phyloP scores from a whole-genome alignment of 2,329 filamentous ascomycete genomes.

The Coniella vitis region DNA sequence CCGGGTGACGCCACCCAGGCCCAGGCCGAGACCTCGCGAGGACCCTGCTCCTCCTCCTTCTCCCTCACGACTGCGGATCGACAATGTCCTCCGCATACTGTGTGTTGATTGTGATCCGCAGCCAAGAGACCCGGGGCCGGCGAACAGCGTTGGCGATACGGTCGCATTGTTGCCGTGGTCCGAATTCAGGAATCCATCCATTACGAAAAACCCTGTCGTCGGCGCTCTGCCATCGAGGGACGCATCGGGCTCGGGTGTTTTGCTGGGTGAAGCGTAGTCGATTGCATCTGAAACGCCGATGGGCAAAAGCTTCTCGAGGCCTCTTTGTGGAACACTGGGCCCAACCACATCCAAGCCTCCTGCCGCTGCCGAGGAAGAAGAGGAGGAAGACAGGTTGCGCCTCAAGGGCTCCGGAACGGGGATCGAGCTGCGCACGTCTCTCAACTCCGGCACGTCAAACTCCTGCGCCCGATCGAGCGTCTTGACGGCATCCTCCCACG shows the following conservation, averaged over 20 bases:
- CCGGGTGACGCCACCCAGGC: too few species aligned
- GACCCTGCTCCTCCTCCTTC: background rate
- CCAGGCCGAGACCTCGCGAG: background rate
- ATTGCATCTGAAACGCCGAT: background rate
- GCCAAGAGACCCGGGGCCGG: background rate
- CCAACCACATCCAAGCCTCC: background rate
- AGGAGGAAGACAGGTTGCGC: background rate
- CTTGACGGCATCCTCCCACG: constrained; percentile 11
- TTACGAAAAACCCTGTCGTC: constrained; percentile 6
- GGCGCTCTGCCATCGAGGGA: background rate
- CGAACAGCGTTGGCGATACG: background rate
- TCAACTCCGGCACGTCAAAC: background rate
- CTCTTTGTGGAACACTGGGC: background rate
- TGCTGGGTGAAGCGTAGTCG: background rate
- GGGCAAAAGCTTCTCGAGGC: background rate
- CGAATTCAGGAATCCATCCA: constrained; percentile 7
- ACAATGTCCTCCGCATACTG: background rate
- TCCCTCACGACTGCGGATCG: background rate
- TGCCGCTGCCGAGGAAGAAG: background rate
- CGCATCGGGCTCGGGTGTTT: background rate
- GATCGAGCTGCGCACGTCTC: background rate
- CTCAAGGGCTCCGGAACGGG: background rate
- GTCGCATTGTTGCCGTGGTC: background rate
- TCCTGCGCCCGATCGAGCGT: constrained; percentile 4
- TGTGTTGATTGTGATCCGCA: background rate